Conservation (phyloP, 108 stramenopile genomes). For the Chaetoceros tenuissimus region DNA sequence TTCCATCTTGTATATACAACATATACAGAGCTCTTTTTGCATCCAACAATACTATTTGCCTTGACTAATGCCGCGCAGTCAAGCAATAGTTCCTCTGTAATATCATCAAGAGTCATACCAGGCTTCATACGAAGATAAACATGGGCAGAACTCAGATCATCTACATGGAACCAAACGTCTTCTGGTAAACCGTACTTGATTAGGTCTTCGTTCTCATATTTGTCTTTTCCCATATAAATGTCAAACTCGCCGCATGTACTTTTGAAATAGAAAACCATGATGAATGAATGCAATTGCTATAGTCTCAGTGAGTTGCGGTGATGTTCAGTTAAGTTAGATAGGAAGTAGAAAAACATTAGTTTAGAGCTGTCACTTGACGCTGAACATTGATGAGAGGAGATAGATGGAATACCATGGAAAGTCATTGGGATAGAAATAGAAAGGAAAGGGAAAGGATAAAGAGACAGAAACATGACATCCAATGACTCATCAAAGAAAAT, state of each 20-base stretch:
- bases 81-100: constrained; percentile 50
- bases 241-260: constrained; percentile 62
- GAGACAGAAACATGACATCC: no score
- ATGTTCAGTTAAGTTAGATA: no score
- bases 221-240: constrained; percentile 85
- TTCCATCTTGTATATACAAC: constrained; percentile 84
- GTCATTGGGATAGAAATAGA: no score
- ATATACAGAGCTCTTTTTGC: constrained; percentile 63
- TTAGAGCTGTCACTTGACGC: no score
- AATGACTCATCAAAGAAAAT: no score
- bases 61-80: constrained; percentile 74
- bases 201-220: constrained; percentile 97
- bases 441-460: no score
- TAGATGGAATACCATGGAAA: no score
- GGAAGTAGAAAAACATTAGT: no score
- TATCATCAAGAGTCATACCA: constrained; percentile 82
- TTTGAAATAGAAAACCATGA: constrained; percentile 78
- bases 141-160: constrained; percentile 94
- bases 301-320: no score
- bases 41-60: constrained; percentile 75
- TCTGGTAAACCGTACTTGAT: constrained; percentile 90
- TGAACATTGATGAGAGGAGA: no score
- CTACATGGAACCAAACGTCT: constrained; percentile 90
- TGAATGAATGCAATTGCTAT: no score
- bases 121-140: constrained; percentile 93